Percentiles rank a stretch among this genome's conserved stretches.
Conservation (phyloP, 306 rosid genomes). For the Medicago lupulina region DNA sequence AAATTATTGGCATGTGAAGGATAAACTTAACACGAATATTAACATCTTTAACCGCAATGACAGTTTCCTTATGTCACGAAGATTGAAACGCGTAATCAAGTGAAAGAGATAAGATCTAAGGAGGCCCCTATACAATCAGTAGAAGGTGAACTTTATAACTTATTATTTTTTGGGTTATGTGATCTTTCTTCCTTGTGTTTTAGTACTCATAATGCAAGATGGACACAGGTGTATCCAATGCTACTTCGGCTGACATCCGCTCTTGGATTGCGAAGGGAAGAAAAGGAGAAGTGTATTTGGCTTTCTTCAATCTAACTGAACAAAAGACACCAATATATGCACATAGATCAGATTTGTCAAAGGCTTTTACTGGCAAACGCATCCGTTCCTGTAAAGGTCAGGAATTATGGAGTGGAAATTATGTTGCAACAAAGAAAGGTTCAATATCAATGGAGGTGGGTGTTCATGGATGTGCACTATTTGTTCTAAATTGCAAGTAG, state of each 20-base stretch:
- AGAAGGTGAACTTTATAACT: constrained; percentile 55
- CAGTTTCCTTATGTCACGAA: constrained; percentile 68
- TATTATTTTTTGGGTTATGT: constrained; percentile 12
- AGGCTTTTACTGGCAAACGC: constrained; percentile 49
- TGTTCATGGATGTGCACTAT: constrained; percentile 69
- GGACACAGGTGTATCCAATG: constrained; percentile 54
- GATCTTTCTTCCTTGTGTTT: not conserved
- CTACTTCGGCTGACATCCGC: constrained; percentile 56
- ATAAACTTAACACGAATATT: constrained; percentile 14
- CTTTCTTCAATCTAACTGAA: constrained; percentile 71
- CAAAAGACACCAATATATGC: constrained; percentile 48
- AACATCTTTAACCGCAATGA: constrained; percentile 39
- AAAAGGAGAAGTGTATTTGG: constrained; percentile 73
- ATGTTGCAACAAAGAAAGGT: constrained; percentile 42
- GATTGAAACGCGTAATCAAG: constrained; percentile 26
- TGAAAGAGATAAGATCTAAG: not conserved
- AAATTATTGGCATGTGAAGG: constrained; percentile 27
- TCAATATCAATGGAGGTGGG: constrained; percentile 53
- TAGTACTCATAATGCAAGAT: constrained; percentile 33
- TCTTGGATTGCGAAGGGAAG: constrained; percentile 91
- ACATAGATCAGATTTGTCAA: constrained; percentile 56
- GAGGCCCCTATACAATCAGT: constrained; percentile 43
- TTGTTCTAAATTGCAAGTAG: constrained; percentile 58
- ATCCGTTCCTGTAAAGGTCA: constrained; percentile 54
- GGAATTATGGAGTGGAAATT: constrained; percentile 75